phyloP scores from a whole-genome alignment of 1,139 yeast species.

The Tardiomyces depauwii region DNA sequence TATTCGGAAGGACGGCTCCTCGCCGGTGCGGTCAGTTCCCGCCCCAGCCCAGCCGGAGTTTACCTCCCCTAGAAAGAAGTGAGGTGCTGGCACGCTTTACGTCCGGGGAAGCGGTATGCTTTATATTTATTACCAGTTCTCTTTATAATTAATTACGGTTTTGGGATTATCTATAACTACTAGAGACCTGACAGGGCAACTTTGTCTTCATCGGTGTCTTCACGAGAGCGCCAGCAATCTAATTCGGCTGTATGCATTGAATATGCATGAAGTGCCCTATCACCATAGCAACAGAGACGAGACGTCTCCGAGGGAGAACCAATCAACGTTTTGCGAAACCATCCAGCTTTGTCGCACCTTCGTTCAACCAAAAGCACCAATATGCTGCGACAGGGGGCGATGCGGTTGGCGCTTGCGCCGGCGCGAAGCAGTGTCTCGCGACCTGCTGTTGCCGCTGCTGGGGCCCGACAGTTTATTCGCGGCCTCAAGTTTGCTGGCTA shows the following conservation, averaged over 20 bases:
- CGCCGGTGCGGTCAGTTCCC: neutral
- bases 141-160: too few relatives aligned
- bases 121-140: too few relatives aligned
- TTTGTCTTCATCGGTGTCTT: too few relatives aligned
- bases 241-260: too few relatives aligned
- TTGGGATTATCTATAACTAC: too few relatives aligned
- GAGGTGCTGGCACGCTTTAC: too few relatives aligned
- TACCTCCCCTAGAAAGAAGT: neutral
- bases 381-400: neutral
- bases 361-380: neutral
- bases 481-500: constrained; percentile 14
- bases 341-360: neutral
- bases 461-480: constrained; percentile 5
- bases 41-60: neutral
- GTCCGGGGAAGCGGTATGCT: too few relatives aligned
- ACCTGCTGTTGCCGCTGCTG: neutral
- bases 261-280: neutral
- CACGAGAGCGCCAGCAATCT: too few relatives aligned
- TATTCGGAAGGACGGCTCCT: neutral
- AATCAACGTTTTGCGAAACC: neutral
- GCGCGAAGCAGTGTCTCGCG: neutral
- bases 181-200: too few relatives aligned
- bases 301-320: neutral
- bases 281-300: neutral
- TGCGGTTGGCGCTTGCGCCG: neutral